phyloP scores from a whole-genome alignment of 108 stramenopile genomes.

The Aureococcus anophagefferens region DNA sequence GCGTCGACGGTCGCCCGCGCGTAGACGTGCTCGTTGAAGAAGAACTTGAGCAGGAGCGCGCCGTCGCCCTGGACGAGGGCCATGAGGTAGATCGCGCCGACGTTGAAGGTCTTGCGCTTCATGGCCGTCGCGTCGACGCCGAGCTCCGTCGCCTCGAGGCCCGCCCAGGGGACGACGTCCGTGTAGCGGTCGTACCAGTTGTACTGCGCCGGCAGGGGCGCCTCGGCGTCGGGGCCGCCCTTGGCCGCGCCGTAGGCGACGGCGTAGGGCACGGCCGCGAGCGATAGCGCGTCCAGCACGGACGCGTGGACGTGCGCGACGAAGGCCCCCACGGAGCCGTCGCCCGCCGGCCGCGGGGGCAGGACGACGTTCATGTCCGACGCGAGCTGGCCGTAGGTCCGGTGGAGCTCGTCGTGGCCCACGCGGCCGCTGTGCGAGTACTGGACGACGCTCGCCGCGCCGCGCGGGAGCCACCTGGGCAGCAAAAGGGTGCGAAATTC shows the following conservation, averaged over 20 bases:
- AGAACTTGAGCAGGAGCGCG: neutral
- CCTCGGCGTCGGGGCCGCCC: neutral
- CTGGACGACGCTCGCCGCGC: neutral
- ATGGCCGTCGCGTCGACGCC: neutral
- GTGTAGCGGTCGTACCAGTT: slow-evolving; percentile 1
- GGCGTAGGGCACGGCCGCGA: neutral
- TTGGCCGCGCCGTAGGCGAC: neutral
- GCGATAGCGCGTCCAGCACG: neutral
- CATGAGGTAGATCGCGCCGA: neutral
- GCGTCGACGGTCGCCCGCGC: neutral
- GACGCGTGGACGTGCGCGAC: neutral
- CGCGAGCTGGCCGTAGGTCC: neutral
- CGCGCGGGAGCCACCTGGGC: no score
- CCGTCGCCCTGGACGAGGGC: neutral
- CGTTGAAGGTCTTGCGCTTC: neutral
- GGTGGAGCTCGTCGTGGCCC: neutral
- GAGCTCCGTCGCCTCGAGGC: neutral
- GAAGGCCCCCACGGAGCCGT: neutral
- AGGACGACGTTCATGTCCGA: neutral
- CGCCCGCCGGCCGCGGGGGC: neutral
- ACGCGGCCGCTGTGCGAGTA: neutral
- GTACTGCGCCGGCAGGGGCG: neutral
- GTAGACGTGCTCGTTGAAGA: neutral
- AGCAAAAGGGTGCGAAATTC: no score
- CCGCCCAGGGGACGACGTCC: neutral